Base-by-base conservation (phyloP, 495 filamentous ascomycete species). In the Hypoxylon fragiforme region DNA sequence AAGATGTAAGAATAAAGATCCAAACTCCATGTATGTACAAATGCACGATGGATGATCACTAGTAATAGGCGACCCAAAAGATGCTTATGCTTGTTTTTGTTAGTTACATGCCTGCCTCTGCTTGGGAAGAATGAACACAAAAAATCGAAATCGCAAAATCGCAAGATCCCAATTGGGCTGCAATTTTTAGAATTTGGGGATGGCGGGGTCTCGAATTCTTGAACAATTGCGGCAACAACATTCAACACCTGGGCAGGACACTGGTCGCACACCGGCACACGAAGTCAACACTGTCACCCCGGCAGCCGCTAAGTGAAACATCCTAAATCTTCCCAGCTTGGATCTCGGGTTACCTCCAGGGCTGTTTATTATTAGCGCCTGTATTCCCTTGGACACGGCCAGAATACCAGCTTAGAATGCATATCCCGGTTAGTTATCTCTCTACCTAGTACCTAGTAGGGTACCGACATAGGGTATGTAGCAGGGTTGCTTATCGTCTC, bases 61-160 rank as follows among this genome's bases (percentile, higher is more conserved):
- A n/a, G n/a, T n/a, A n/a, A n/a, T n/a, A 15, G 37, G 22, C 24
- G 24, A 48, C 47, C 42, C 51, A 52, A 62, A 62, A 24, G 58
- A 62, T 62, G 58, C 58, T 62, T 57, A 47, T 52, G 52, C 44
- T 46, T 46, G 49, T 52, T 62, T 57, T 46, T 52, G 52, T 49
- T 46, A 41, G 49, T 55, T 62, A 57, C 58, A 62, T 62, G 47
- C 58, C 51, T n/a, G 47, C 7, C 46, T 52, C 51, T n/a, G 47
- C 7, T 48, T 35, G 44, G 24, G 24, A 57, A 57, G 46, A 57
- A 57, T 62, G 46, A 24, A 41, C 34, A n/a, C n/a, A n/a, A n/a
- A n/a, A n/a, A n/a, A n/a, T n/a, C n/a, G n/a, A n/a, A n/a, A n/a
- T n/a, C n/a, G n/a, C n/a, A n/a, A n/a, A n/a, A n/a, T n/a, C n/a